Conservation (phyloP, 768 basidiomycete species). For the Phallus indusiatus region DNA sequence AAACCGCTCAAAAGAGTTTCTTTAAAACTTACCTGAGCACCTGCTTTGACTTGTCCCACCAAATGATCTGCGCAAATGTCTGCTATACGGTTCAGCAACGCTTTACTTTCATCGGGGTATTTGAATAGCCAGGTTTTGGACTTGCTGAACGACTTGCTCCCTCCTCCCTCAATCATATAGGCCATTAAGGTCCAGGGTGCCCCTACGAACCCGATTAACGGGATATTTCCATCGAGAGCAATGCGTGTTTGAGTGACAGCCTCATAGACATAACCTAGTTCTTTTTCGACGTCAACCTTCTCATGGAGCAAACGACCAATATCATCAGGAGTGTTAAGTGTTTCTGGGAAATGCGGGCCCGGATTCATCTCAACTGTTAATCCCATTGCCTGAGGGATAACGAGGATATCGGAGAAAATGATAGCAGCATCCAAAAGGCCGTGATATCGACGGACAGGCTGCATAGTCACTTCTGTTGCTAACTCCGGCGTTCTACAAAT, state of each 20-base stretch:
- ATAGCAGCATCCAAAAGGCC: slow-evolving; percentile 91
- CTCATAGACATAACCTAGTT: slow-evolving; percentile 85
- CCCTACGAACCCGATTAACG: slow-evolving; percentile 94
- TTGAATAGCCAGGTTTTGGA: slow-evolving; percentile 93
- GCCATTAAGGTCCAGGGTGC: slow-evolving; percentile 98
- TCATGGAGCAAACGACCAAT: slow-evolving; percentile 42
- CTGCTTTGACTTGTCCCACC: slow-evolving; percentile 88
- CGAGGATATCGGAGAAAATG: slow-evolving; percentile 98
- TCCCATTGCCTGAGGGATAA: slow-evolving; percentile 96
- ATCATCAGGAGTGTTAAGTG: slow-evolving; percentile 71
- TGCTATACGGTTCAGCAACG: slow-evolving; percentile 71
- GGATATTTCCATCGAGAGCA: slow-evolving; percentile 78
- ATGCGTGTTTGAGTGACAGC: slow-evolving; percentile 82
- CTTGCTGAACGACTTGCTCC: slow-evolving; percentile 83
- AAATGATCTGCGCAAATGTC: slow-evolving; percentile 83
- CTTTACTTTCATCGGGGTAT: slow-evolving; percentile 75
- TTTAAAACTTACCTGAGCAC: slow-evolving; percentile 72
- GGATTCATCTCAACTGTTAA: slow-evolving; percentile 94
- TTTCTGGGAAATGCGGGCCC: slow-evolving; percentile 80
- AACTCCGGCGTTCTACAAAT: slow-evolving; percentile 88
- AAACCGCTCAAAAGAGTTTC: not conserved
- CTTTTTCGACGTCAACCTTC: slow-evolving; percentile 69
- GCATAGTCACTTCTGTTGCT: slow-evolving; percentile 83
- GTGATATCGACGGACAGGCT: slow-evolving; percentile 83
- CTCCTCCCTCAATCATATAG: slow-evolving; percentile 98